phyloP scores from a whole-genome alignment of 768 basidiomycete genomes.

The Boletus subparvulus region DNA sequence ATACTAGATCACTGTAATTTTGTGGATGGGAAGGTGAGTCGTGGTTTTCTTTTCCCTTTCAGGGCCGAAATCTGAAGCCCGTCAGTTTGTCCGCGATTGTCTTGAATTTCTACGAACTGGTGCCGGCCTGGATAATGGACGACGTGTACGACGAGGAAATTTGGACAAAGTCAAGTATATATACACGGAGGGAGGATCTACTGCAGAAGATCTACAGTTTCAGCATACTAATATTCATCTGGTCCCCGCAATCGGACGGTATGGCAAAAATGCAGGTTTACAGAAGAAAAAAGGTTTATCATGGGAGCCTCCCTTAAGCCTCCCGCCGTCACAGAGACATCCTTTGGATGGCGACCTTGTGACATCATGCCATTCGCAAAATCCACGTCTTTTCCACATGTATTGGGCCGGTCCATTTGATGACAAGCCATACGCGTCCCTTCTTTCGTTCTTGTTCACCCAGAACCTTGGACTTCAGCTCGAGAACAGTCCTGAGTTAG shows the following conservation, averaged over 20 bases:
- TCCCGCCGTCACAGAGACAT: conserved; percentile 47
- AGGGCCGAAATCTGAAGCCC: background rate
- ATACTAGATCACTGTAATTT: conserved; percentile 88
- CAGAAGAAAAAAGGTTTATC: conserved; percentile 54
- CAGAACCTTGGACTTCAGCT: conserved; percentile 85
- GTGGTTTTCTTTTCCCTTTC: background rate
- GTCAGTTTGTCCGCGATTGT: conserved; percentile 92
- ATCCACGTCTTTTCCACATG: conserved; percentile 88
- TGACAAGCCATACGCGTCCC: conserved; percentile 92
- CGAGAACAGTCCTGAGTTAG: conserved; percentile 32
- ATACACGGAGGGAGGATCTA: conserved; percentile 52
- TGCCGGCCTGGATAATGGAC: conserved; percentile 77
- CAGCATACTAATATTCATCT: conserved; percentile 16
- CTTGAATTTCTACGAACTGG: conserved; percentile 86
- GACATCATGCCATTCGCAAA: conserved; percentile 66
- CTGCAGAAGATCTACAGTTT: conserved; percentile 11
- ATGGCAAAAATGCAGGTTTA: conserved; percentile 55
- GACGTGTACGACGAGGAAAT: conserved; percentile 68
- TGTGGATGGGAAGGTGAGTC: conserved; percentile 60
- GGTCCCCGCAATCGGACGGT: conserved; percentile 28
- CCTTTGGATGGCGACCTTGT: conserved; percentile 41
- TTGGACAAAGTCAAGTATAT: conserved; percentile 81
- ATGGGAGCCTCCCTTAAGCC: conserved; percentile 54
- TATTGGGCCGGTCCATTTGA: conserved; percentile 98
- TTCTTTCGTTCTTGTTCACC: conserved; percentile 89